Percentiles rank a stretch among this genome's conserved stretches.
Evolutionary conservation across 305 asterid genomes (phyloP).

Genomic region (Fraxinus velutina): DNA sequence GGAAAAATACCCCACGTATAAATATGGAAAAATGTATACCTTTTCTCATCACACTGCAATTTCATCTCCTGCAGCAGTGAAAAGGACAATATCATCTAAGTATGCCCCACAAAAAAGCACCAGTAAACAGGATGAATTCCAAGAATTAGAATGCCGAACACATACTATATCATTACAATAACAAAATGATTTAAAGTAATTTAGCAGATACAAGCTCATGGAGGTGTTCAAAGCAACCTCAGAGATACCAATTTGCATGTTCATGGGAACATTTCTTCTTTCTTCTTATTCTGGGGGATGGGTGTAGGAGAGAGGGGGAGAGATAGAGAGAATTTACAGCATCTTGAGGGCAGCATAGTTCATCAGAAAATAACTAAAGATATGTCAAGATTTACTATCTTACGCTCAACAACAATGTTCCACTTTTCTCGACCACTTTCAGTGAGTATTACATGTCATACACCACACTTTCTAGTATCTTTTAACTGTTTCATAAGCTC

Average conservation of each 20-base stretch:
- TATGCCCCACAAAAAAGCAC: neutral
- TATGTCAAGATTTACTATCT: neutral
- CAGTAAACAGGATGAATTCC: neutral
- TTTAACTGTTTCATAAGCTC: neutral
- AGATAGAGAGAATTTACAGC: neutral
- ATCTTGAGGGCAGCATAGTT: neutral
- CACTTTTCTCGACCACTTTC: neutral
- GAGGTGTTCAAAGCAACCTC: neutral
- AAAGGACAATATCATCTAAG: conserved; percentile 23
- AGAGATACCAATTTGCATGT: neutral
- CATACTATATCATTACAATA: neutral
- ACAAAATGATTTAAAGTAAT: neutral
- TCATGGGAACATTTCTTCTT: neutral
- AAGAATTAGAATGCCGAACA: neutral
- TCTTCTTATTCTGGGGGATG: neutral
- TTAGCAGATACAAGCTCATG: neutral
- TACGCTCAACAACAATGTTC: neutral
- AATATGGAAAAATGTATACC: conserved; percentile 38
- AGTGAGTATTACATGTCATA: neutral
- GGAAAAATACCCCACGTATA: conserved; percentile 7
- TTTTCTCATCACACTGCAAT: conserved; percentile 88
- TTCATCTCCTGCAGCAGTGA: conserved; percentile 84
- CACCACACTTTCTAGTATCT: neutral
- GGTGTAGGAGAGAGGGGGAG: neutral
- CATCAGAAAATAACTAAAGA: neutral